phyloP scores from a whole-genome alignment of 2,329 filamentous ascomycete genomes.

The Ascomycota sp. region DNA sequence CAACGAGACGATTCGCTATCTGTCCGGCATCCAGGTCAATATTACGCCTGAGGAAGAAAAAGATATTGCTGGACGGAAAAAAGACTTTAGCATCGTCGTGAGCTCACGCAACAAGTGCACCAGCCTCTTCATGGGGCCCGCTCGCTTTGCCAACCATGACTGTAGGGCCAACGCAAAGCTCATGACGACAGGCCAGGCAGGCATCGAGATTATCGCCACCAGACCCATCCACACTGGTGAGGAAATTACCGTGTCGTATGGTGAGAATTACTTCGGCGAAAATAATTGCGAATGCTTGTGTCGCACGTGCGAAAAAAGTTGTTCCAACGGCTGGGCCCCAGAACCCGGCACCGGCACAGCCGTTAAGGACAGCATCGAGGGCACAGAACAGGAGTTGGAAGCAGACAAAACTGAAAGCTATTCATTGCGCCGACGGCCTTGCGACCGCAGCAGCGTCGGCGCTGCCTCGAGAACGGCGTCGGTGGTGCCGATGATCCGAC shows the following conservation, averaged over 20 bases:
- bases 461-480: slow-evolving; percentile 31
- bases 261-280: slow-evolving; percentile 87
- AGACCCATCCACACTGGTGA: slow-evolving; percentile 70
- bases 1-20: slow-evolving; percentile 75
- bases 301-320: slow-evolving; percentile 56
- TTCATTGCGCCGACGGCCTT: slow-evolving; percentile 31
- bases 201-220: slow-evolving; percentile 77
- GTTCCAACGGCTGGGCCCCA: slow-evolving; percentile 66
- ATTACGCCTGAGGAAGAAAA: slow-evolving; percentile 85
- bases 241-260: slow-evolving; percentile 92
- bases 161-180: slow-evolving; percentile 82
- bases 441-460: slow-evolving; percentile 28
- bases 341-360: slow-evolving; percentile 22
- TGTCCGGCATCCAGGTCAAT: slow-evolving; percentile 76
- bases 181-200: slow-evolving; percentile 62
- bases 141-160: slow-evolving; percentile 93
- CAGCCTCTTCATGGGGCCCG: slow-evolving; percentile 83
- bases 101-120: slow-evolving; percentile 80
- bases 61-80: slow-evolving; percentile 58
- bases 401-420: slow-evolving; percentile 23
- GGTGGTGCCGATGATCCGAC: slow-evolving; percentile 32
- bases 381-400: slow-evolving; percentile 10
- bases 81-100: slow-evolving; percentile 93
- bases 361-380: slow-evolving; percentile 32
- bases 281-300: slow-evolving; percentile 93